Evolutionary conservation across 345 rosid genomes (phyloP), one percentile per base, ranked within the genome.

Genomic region (Acer yangbiense): DNA sequence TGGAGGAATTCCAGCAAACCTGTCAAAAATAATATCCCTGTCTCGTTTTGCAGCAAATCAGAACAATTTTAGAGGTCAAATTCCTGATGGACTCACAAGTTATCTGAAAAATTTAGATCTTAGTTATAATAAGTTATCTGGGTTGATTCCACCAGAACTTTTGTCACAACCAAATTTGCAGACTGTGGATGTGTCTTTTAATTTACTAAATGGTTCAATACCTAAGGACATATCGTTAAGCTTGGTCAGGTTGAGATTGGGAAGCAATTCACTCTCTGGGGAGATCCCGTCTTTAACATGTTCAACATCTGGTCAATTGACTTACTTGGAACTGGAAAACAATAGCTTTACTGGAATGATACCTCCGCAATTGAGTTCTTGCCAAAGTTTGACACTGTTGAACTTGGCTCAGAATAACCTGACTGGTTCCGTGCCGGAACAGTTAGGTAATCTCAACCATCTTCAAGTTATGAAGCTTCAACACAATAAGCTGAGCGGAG

Each of bases 311-410:
- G 13, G 25, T 54, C 77, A 27, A 0, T 86, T 93, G 81, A 88
- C 75, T 18, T 93, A 91, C 81, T 80, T 95, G 84, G 94, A 93
- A 82, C 75, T 89, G 85, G 97, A 90, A 6, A 85, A 88, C 83
- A 95, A 95, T 80, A 13, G 29, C 69, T 85, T 95, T 77, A 74
- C 80, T 5, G 85, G 90, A 64, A 21, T 0, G 43, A 81, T 95
- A 78, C 94, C 97, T 58, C 43, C 9, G 6, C 80, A 78, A 76
- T 70, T 91, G 55, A 84, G 88, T 70, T 72, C 74, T 65, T 90
- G 89, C 77, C 35, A 10, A 8, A 86, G 66, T 35, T 78, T 95
- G 86, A 85, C 85, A 6, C 88, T 86, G 17, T 61, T 93, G 77
- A 90, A 90, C 82, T 85, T 93, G 85, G 91, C 87, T 57, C 82